Evolutionary conservation across 2,329 filamentous ascomycete species (phyloP).

Genomic region (Exutisphaerella laricina): DNA sequence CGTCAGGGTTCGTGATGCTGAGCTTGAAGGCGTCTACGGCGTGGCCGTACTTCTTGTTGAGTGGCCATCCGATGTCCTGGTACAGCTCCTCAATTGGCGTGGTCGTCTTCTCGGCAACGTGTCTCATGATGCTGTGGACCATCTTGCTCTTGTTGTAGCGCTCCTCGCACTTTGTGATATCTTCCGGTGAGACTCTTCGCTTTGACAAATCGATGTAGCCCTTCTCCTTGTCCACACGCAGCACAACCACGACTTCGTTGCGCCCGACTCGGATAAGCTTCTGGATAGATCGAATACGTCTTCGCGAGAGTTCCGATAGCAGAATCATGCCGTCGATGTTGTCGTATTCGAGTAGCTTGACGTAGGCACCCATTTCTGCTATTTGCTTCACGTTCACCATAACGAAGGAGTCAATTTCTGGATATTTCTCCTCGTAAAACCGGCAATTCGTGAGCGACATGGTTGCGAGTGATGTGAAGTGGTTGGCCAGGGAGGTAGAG

Average conservation of each 20-base stretch:
- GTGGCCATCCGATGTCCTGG: slow-evolving; percentile 89
- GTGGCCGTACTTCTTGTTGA: slow-evolving; percentile 97
- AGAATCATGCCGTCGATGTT: slow-evolving; percentile 99
- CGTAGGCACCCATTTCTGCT: slow-evolving; percentile 99
- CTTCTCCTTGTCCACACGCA: slow-evolving; percentile 99
- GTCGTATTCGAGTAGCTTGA: slow-evolving; percentile 98
- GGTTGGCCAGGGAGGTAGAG: neutral
- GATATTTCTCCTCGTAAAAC: slow-evolving; percentile 96
- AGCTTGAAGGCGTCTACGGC: slow-evolving; percentile 98
- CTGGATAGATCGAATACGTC: slow-evolving; percentile 98
- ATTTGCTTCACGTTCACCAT: slow-evolving; percentile 99
- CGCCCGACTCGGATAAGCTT: slow-evolving; percentile 97
- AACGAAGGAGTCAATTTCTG: slow-evolving; percentile 98
- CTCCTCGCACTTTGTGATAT: slow-evolving; percentile 98
- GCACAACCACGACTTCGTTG: slow-evolving; percentile 97
- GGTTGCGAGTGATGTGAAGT: slow-evolving; percentile 45
- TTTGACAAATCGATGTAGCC: slow-evolving; percentile 98
- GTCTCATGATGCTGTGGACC: slow-evolving; percentile 97
- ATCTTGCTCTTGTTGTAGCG: slow-evolving; percentile 99
- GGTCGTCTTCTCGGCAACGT: slow-evolving; percentile 95
- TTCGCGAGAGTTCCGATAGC: slow-evolving; percentile 91
- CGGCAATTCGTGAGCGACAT: slow-evolving; percentile 97
- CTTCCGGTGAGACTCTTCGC: slow-evolving; percentile 93
- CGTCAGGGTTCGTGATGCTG: slow-evolving; percentile 94
- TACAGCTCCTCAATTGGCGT: slow-evolving; percentile 93